Evolutionary conservation across 2,329 filamentous ascomycete genomes (phyloP), one percentile per base, ranked within the genome.

Genomic region (Verticillium longisporum): DNA sequence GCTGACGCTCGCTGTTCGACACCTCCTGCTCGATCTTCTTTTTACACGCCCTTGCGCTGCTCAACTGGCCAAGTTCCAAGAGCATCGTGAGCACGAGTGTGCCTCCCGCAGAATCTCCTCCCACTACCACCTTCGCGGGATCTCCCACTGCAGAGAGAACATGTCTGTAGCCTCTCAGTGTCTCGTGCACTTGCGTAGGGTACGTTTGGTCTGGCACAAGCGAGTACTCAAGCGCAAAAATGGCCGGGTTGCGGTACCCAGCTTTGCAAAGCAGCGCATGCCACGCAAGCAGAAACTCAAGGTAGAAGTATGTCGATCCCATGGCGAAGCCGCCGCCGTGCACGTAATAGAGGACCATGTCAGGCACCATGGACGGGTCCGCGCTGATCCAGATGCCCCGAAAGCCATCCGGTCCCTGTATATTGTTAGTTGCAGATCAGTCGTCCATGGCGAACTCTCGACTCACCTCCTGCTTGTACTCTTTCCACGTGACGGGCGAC

Each of bases 271-370:
- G 79, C 18, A 92, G 75, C 54, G 81, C 78, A 13, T 90, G 77
- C 88, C 88, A 92, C 9, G 86, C 83, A 60, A 94, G 77, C 2
- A 96, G 79, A 66, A 94, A 95, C 68, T 96, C 92, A 38, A 93
- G 83, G 72, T 96, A 96, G 73, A 96, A 96, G 75, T 89, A 90
- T 18, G 83, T 80, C 13, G 89, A 92, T 3, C 91, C 92, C 87
- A 96, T 90, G 6, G 86, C 85, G 71, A 96, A 95, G 0, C 92
- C 92, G 26, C 92, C 92, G n/a, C 89, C 91, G 71, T 96, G 91
- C 50, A 85, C 84, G 71, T 95, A 95, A 71, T 92, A 94, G 1
- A 96, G 74, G n/a, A 92, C 86, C 60, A 95, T 77, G 70, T 95
- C 91, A 0, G 90, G 88, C 60, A 83, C 78, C 57, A 79, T 75